A percentile compares a stretch with the other conserved stretches of the same genome.
Evolutionary conservation across 768 basidiomycete species (phyloP).

Genomic region (Pisolithus tinctorius): DNA sequence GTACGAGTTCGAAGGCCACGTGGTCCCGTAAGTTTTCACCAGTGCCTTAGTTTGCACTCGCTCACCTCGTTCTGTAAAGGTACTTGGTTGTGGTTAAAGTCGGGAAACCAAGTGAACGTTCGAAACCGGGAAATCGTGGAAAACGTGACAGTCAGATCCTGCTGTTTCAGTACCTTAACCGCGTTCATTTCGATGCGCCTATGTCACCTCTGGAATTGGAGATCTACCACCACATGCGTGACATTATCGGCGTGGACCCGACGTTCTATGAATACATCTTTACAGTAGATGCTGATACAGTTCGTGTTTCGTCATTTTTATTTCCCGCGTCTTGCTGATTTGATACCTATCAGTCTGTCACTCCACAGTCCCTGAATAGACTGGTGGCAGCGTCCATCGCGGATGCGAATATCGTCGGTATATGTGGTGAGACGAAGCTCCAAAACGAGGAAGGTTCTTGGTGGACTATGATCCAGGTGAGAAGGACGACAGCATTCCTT

Average conservation of each 20-base stretch:
- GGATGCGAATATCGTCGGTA: conserved; percentile 57
- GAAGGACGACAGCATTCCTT: conserved; percentile 1
- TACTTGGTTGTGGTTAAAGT: conserved; percentile 62
- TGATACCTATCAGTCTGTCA: conserved; percentile 40
- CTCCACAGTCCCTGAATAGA: conserved; percentile 60
- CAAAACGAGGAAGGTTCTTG: conserved; percentile 64
- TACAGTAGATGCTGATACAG: conserved; percentile 63
- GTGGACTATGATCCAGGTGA: conserved; percentile 74
- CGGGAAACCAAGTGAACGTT: conserved; percentile 60
- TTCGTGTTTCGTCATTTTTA: conserved; percentile 25
- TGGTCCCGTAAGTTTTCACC: conserved; percentile 45
- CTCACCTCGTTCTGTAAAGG: conserved; percentile 20
- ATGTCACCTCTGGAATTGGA: conserved; percentile 64
- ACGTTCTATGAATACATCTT: conserved; percentile 75
- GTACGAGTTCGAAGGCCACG: conserved; percentile 66
- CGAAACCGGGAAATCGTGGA: conserved; percentile 60
- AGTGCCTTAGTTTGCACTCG: neutral
- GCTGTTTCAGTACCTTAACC: conserved; percentile 60
- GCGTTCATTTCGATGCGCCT: conserved; percentile 61
- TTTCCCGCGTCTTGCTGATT: conserved; percentile 8
- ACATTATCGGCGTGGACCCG: conserved; percentile 67
- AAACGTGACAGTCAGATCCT: conserved; percentile 66
- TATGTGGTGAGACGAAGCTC: conserved; percentile 64
- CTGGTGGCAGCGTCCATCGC: conserved; percentile 56
- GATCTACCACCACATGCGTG: conserved; percentile 70